phyloP scores from a whole-genome alignment of 208 protist species.

The Phytomonas francai region DNA sequence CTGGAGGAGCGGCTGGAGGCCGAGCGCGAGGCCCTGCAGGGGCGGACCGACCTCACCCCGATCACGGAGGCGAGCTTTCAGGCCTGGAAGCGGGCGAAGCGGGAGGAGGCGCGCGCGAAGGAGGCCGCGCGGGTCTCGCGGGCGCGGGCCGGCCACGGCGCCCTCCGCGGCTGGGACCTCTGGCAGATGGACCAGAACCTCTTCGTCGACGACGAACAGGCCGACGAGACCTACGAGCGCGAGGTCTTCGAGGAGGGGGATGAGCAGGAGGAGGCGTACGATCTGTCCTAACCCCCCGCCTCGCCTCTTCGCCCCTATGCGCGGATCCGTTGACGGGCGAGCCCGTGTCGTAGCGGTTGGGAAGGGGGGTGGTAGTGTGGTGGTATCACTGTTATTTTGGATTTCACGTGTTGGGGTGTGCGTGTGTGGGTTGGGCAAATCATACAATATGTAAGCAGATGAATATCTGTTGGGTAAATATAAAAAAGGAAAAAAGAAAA shows the following conservation, averaged over 20 bases:
- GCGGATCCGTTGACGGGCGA: too few relatives aligned
- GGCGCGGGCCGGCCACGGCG: slow-evolving; percentile 65
- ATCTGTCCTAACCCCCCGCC: slow-evolving; percentile 63
- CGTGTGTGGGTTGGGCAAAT: neutral
- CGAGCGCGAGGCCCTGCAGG: slow-evolving; percentile 74
- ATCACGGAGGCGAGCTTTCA: slow-evolving; percentile 79
- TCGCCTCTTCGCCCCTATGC: too few relatives aligned
- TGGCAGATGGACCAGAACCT: slow-evolving; percentile 82
- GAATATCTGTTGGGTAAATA: too few relatives aligned
- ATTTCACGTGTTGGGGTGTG: slow-evolving; percentile 5
- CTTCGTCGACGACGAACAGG: slow-evolving; percentile 81
- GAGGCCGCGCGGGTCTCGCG: slow-evolving; percentile 56
- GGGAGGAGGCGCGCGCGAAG: slow-evolving; percentile 44
- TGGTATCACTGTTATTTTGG: neutral
- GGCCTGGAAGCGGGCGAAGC: slow-evolving; percentile 63
- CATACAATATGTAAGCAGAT: too few relatives aligned
- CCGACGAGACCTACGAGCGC: slow-evolving; percentile 69
- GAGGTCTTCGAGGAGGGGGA: slow-evolving; percentile 35
- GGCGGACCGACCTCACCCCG: slow-evolving; percentile 65
- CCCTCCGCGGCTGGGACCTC: slow-evolving; percentile 72
- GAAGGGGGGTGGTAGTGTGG: neutral
- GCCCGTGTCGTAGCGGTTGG: slow-evolving; percentile 6
- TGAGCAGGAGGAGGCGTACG: slow-evolving; percentile 49
- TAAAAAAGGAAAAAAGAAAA: too few relatives aligned
- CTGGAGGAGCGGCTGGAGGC: slow-evolving; percentile 84